Percentiles rank a stretch among this genome's conserved stretches.
Conservation (phyloP, 192 early-diverging fungal species). For the Coemansia sp. region DNA sequence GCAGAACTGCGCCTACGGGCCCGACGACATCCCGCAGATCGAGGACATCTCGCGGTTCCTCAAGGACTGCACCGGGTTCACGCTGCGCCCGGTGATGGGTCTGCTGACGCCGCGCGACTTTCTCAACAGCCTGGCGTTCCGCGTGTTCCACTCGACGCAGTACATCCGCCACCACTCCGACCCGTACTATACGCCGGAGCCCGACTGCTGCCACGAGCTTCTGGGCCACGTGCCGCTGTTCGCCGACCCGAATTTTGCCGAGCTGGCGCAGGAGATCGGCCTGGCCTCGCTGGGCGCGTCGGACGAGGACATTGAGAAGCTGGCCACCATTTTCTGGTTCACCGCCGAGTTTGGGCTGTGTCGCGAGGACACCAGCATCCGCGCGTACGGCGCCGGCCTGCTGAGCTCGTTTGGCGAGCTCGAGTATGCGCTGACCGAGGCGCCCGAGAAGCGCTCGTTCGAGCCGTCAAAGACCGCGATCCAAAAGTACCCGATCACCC, state of each 20-base stretch:
- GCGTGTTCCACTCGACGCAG: slow-evolving; percentile 96
- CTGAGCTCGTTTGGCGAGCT: slow-evolving; percentile 94
- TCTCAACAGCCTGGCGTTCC: slow-evolving; percentile 92
- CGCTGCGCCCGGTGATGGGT: slow-evolving; percentile 90
- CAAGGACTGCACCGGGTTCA: slow-evolving; percentile 91
- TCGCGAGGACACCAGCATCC: slow-evolving; percentile 62
- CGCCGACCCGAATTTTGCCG: slow-evolving; percentile 86
- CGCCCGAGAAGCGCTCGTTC: slow-evolving; percentile 76
- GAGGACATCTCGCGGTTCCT: slow-evolving; percentile 85
- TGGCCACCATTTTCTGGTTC: slow-evolving; percentile 91
- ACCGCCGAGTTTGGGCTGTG: slow-evolving; percentile 94
- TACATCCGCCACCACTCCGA: slow-evolving; percentile 92
- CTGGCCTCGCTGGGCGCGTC: slow-evolving; percentile 86
- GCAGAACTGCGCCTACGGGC: slow-evolving; percentile 86
- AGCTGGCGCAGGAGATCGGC: slow-evolving; percentile 92
- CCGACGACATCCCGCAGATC: slow-evolving; percentile 85
- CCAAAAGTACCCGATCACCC: slow-evolving; percentile 82
- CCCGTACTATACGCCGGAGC: slow-evolving; percentile 91
- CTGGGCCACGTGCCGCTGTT: slow-evolving; percentile 84
- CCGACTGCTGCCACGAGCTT: slow-evolving; percentile 94
- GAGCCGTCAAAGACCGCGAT: slow-evolving; percentile 72
- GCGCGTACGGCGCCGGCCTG: slow-evolving; percentile 89
- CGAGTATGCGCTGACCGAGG: slow-evolving; percentile 77
- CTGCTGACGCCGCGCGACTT: slow-evolving; percentile 90
- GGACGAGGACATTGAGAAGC: slow-evolving; percentile 85